Conservation (phyloP, 805 yeast species). For the Candida khao-thaluensis region DNA sequence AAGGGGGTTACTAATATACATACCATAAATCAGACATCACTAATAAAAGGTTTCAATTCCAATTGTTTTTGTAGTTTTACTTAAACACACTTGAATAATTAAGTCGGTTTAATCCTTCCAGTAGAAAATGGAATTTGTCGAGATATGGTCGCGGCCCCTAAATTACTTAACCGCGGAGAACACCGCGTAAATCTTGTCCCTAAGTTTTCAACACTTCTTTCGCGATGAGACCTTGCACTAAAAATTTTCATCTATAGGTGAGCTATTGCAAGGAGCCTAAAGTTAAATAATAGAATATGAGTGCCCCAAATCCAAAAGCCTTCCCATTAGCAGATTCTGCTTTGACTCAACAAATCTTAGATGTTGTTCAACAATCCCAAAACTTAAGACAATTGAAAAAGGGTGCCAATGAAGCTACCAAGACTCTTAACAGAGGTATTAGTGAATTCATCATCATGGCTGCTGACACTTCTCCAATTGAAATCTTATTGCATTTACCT, state of each 20-base stretch:
- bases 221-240: neutral
- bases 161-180: neutral
- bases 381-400: constrained; percentile 97
- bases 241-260: constrained; percentile 22
- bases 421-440: constrained; percentile 98
- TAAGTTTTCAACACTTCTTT: constrained; percentile 1
- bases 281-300: constrained; percentile 43
- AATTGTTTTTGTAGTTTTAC: neutral
- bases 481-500: constrained; percentile 95
- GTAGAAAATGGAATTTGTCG: constrained; percentile 6
- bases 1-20: too few relatives aligned
- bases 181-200: constrained; percentile 8
- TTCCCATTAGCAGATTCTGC: constrained; percentile 98
- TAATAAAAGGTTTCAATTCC: constrained; percentile 11
- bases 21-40: constrained; percentile 77
- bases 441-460: constrained; percentile 99
- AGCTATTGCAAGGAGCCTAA: constrained; percentile 55
- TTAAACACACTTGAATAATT: constrained; percentile 7
- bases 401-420: constrained; percentile 99
- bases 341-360: constrained; percentile 93
- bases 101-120: constrained; percentile 9
- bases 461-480: constrained; percentile 99
- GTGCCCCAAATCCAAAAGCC: constrained; percentile 89
- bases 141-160: constrained; percentile 7
- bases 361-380: constrained; percentile 96